phyloP scores from a whole-genome alignment of 1,284 basidiomycete genomes.

The Singerocomus rubriflavus region DNA sequence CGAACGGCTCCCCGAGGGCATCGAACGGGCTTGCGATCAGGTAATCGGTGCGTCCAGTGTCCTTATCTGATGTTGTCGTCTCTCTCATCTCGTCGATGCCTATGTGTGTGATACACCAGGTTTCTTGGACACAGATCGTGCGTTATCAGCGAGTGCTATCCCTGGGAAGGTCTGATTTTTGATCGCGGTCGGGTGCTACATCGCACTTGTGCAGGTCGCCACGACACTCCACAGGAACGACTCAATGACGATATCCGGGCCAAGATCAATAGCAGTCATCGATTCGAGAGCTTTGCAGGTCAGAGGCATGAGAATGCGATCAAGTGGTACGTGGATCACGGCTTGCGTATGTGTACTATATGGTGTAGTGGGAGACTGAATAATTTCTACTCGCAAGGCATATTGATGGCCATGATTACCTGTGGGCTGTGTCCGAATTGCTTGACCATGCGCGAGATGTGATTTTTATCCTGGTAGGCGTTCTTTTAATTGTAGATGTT shows the following conservation, averaged over 20 bases:
- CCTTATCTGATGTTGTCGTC: background rate
- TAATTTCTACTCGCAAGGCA: conserved; percentile 48
- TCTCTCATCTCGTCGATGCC: background rate
- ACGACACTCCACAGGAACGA: conserved; percentile 73
- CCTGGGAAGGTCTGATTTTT: background rate
- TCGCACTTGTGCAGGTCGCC: conserved; percentile 47
- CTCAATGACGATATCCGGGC: conserved; percentile 60
- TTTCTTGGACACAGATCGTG: conserved; percentile 56
- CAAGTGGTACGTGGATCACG: conserved; percentile 64
- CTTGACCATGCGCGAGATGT: conserved; percentile 72
- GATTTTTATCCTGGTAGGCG: conserved; percentile 74
- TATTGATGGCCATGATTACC: conserved; percentile 90
- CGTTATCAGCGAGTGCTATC: conserved; percentile 20
- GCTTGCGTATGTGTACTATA: background rate
- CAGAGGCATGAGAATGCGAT: conserved; percentile 70
- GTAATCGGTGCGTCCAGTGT: conserved; percentile 42
- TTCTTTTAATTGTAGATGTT: background rate
- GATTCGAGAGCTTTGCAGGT: conserved; percentile 82
- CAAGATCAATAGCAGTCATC: conserved; percentile 75
- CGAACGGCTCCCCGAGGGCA: conserved; percentile 41
- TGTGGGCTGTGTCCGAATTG: conserved; percentile 89
- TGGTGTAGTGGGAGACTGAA: background rate
- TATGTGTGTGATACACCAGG: conserved; percentile 37
- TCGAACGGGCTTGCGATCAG: conserved; percentile 47
- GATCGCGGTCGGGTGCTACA: conserved; percentile 1